A percentile compares a stretch with the other conserved stretches of the same genome.
Evolutionary conservation across 495 filamentous ascomycete genomes (phyloP).

Genomic region (Pseudoneurospora amorphoporcata): DNA sequence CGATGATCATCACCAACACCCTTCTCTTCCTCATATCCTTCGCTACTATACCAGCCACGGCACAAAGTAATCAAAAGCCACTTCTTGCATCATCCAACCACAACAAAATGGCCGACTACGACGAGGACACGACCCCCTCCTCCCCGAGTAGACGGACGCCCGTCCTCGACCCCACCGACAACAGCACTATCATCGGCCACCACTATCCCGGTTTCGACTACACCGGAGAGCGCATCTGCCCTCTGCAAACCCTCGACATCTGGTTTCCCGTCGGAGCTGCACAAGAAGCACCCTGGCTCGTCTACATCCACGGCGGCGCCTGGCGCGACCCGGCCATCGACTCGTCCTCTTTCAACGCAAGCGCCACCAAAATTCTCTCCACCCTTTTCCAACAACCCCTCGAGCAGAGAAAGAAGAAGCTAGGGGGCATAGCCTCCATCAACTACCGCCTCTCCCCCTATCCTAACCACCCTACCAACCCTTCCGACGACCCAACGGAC

Average conservation of each 20-base stretch:
- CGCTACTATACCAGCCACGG: neutral
- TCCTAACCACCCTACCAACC: constrained; percentile 47
- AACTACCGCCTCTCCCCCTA: constrained; percentile 75
- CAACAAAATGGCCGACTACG: neutral
- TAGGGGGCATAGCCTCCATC: constrained; percentile 60
- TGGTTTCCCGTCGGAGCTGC: constrained; percentile 6
- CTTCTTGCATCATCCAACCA: neutral
- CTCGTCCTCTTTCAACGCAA: constrained; percentile 30
- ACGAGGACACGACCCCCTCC: neutral
- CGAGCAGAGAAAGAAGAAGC: constrained; percentile 8
- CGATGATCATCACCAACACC: neutral
- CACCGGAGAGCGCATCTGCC: neutral
- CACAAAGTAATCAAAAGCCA: neutral
- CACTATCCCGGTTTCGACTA: constrained; percentile 11
- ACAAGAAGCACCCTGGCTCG: constrained; percentile 14
- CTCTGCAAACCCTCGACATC: constrained; percentile 18
- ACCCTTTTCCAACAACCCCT: neutral
- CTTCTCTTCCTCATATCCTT: neutral
- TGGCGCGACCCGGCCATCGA: constrained; percentile 68
- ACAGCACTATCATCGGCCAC: constrained; percentile 8
- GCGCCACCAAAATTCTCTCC: constrained; percentile 10
- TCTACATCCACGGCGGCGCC: constrained; percentile 82
- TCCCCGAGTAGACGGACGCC: neutral
- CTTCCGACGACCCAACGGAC: constrained; percentile 12
- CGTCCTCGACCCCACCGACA: neutral